Conservation (phyloP, 106 monocot genomes). For the Narthecium ossifragum region DNA sequence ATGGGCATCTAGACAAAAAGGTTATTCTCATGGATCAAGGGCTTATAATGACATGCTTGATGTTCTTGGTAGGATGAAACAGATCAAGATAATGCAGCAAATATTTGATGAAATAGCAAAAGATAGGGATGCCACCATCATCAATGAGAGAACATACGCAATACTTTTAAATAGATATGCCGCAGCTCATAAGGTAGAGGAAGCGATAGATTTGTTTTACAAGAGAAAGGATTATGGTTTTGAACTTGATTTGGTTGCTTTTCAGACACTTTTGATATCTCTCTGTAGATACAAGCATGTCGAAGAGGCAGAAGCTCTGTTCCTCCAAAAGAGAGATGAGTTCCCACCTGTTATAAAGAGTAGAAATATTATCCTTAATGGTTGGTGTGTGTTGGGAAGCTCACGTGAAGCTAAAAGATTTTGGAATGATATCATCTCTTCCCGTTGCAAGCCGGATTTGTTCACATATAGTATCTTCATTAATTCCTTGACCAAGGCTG, state of each 20-base stretch:
- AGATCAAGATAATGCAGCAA: conserved; percentile 48
- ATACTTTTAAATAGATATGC: conserved; percentile 63
- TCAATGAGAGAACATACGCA: conserved; percentile 56
- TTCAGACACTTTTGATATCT: conserved; percentile 61
- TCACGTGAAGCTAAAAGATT: conserved; percentile 63
- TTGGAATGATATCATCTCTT: conserved; percentile 82
- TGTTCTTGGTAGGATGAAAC: conserved; percentile 76
- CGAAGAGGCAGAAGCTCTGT: conserved; percentile 82
- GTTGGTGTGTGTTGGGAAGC: conserved; percentile 83
- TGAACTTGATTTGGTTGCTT: conserved; percentile 40
- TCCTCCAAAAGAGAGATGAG: conserved; percentile 52
- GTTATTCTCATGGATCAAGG: conserved; percentile 45
- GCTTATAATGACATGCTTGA: conserved; percentile 77
- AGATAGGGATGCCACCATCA: conserved; percentile 1
- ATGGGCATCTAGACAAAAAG: conserved; percentile 40
- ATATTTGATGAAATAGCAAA: conserved; percentile 62
- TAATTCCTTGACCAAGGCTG: conserved; percentile 66
- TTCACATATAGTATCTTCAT: conserved; percentile 80
- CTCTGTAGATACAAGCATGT: conserved; percentile 89
- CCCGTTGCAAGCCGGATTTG: conserved; percentile 61
- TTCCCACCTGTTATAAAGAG: conserved; percentile 70
- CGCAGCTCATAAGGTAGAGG: conserved; percentile 47
- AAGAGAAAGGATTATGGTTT: conserved; percentile 68
- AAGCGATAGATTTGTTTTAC: conserved; percentile 64
- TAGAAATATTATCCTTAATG: conserved; percentile 83